Evolutionary conservation across 148 eudicot species (phyloP), one percentile per base, ranked within the genome.

Genomic region (Oxyria digyna): DNA sequence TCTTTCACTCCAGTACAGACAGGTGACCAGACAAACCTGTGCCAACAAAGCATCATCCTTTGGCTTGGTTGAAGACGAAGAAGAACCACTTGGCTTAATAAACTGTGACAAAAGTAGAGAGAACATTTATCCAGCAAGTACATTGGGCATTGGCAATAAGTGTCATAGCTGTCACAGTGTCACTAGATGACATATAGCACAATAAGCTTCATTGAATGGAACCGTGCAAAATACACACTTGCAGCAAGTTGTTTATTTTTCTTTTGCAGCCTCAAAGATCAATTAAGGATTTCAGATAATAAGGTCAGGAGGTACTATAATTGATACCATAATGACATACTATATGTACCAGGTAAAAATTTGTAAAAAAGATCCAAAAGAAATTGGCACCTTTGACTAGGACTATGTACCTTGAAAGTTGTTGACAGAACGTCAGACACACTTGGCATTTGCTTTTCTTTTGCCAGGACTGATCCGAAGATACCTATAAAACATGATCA

Each of bases 401-500:
- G 11, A 9, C 0, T 26, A 65, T 21, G 55, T 74, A 93, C 98
- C 97, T 90, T 89, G 27, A 82, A 80, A 45, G 96, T 87, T 70
- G 85, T 88, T 6, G 96, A 81, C 66, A 82, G 72, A 71, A 86
- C 66, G 78, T 88, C 97, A 77, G 96, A 85, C 57, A 88, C 71
- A 72, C 77, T 74, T 62, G 98, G 78, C 65, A 83, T 31, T 73
- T 87, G 80, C 69, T 87, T 90, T 77, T 94, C 96, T 73, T 88
- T 88, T 38, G 89, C 97, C 67, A 94, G 76, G 75, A 84, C 83
- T 14, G 97, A 85, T 66, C 96, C 93, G 26, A 90, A 54, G 45
- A 94, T 64, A 35, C 97, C 99, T 94, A 81, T 68, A 8, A 38
- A 38, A 29, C 20, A 73, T 73, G 54, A 54, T 69, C 41, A 43